Evolutionary conservation across 2,329 filamentous ascomycete species (phyloP).

Genomic region (Orbilia ellipsospora): DNA sequence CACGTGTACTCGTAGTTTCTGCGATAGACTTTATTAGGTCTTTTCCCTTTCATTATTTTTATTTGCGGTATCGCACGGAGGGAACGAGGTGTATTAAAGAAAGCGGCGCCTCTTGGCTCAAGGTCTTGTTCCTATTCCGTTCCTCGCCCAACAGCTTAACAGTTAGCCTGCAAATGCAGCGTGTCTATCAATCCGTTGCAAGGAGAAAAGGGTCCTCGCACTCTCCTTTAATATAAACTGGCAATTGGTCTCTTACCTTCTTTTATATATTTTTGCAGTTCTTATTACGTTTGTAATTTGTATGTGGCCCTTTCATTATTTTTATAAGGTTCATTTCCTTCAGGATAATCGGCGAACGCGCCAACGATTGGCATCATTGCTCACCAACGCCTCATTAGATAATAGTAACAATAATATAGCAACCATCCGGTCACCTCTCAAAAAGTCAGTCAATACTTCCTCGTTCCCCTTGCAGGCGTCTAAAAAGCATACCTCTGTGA

Average conservation of each 20-base stretch:
- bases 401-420: neutral
- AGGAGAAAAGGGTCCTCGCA: too few species aligned
- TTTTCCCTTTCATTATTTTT: neutral
- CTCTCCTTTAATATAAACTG: neutral
- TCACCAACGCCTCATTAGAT: neutral
- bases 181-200: neutral
- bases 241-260: slow-evolving; percentile 2
- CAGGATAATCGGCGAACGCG: neutral
- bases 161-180: slow-evolving; percentile 13
- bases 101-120: slow-evolving; percentile 50
- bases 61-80: slow-evolving; percentile 27
- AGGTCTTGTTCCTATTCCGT: slow-evolving; percentile 11
- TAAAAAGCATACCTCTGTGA: neutral
- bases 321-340: neutral
- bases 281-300: slow-evolving; percentile 11
- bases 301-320: neutral
- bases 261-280: slow-evolving; percentile 10
- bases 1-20: too few species aligned
- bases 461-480: neutral
- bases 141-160: neutral
- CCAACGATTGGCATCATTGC: neutral
- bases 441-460: too few species aligned
- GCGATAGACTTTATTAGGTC: too few species aligned
- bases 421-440: neutral
- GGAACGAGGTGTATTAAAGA: slow-evolving; percentile 42